Evolutionary conservation across 352 stramenopile genomes (phyloP), one percentile per base, ranked within the genome.

Genomic region (Phytophthora pistaciae): DNA sequence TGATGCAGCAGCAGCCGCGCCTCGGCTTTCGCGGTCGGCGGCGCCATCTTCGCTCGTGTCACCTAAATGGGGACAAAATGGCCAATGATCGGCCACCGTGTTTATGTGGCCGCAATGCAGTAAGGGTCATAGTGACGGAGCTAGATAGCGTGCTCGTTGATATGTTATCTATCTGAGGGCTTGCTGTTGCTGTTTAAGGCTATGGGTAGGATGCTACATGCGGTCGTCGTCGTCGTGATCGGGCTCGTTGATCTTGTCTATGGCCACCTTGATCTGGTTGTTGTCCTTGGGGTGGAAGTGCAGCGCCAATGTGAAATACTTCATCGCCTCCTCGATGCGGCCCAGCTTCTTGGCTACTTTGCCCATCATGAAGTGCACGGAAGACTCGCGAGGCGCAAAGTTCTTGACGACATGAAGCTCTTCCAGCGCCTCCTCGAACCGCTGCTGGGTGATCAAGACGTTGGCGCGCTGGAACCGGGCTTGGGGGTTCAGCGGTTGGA

Each of bases 281-380:
- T 96, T 98, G 85, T 99, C 97, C 78, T 99, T 99, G 6, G 96
- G 97, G 70, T 99, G 93, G 61, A 99, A 94, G 79, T 99, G 98
- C 38, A 99, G 82, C 5, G 98, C 98, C 40, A 92, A 98, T 48
- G 98, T 98, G 73, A 99, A 99, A 76, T 95, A 97, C 55, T 91
- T 86, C 92, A 99, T 97, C 4, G 97, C 97, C 54, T 98, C 91
- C 53, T 99, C 95, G 21, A 88, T 68, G 11, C 85, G 85, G 5
- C 96, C 96, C n/a, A 95, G 79, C 52, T 85, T 87, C 72, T 95
- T 96, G 29, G 82, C 74, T 40, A 99, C 94, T 72, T 98, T 98
- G 27, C 98, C 98, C 90, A 99, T 98, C 62, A 97, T 90, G 60
- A 99, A 99, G 72, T 99, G 93, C 40, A 99, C 95, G 5, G 92